These are phyloP conservation scores for Cymbidium sinense DNA, from an alignment of 106 monocot genomes.

Conservation along the genomic window DNA sequence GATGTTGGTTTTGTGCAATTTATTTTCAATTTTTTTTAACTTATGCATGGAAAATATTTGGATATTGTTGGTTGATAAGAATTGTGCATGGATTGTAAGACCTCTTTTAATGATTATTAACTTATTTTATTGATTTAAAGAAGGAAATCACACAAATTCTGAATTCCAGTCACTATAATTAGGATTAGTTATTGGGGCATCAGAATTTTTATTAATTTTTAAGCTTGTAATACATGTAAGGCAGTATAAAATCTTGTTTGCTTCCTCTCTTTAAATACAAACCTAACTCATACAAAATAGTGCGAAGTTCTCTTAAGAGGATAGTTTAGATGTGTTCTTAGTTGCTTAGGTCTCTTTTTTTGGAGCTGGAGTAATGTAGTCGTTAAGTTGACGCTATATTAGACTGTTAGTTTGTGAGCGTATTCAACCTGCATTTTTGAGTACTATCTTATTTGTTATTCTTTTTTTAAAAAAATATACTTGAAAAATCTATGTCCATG, in stretches of 20 bases:
- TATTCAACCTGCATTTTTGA: not conserved
- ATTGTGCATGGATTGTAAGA: too few species aligned
- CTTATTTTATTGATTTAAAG: too few species aligned
- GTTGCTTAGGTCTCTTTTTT: not conserved
- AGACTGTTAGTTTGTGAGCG: not conserved
- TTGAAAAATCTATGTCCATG: not conserved
- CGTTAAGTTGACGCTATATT: not conserved
- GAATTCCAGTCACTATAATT: too few species aligned
- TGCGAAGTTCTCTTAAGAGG: not conserved
- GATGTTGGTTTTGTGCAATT: slow-evolving; percentile 41
- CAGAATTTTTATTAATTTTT: not conserved
- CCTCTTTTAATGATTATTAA: too few species aligned
- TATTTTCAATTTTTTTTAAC: not conserved
- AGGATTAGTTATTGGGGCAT: too few species aligned
- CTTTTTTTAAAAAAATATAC: not conserved
- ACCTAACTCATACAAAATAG: not conserved
- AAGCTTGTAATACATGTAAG: not conserved
- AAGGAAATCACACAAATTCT: too few species aligned
- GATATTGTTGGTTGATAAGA: not conserved
- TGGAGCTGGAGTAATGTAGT: not conserved
- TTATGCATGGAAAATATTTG: not conserved
- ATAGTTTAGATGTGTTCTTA: not conserved
- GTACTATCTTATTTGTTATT: not conserved
- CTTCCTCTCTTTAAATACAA: not conserved
- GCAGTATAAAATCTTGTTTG: not conserved